Percentiles rank a stretch among this genome's conserved stretches.
Conservation (phyloP, 2,329 filamentous ascomycete species). For the Stromatinia cepivora region DNA sequence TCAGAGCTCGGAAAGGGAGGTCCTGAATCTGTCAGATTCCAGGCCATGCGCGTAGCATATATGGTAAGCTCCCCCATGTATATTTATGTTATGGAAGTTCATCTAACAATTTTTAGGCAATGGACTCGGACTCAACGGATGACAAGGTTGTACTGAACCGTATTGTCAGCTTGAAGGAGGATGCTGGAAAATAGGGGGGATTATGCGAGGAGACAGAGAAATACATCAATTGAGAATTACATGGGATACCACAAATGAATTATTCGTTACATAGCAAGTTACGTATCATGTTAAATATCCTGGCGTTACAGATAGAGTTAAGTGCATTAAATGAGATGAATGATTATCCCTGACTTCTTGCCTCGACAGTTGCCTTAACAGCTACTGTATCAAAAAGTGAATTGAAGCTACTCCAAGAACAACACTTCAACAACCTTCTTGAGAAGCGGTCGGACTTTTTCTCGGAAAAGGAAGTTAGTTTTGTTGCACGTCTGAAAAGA, state of each 20-base stretch:
- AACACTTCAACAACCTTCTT: background rate
- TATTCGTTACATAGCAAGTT: background rate
- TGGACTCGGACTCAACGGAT: slow-evolving; percentile 76
- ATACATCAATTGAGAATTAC: background rate
- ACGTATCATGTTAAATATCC: background rate
- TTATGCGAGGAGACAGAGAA: background rate
- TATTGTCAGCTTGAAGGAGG: slow-evolving; percentile 90
- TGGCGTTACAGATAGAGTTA: background rate
- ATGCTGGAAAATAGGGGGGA: slow-evolving; percentile 60
- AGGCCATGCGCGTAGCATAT: slow-evolving; percentile 86
- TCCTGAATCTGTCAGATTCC: slow-evolving; percentile 80
- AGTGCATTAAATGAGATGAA: background rate
- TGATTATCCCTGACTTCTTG: background rate
- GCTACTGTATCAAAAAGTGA: background rate
- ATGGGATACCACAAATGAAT: slow-evolving; percentile 2
- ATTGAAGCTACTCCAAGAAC: background rate
- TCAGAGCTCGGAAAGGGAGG: slow-evolving; percentile 60
- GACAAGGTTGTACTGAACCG: slow-evolving; percentile 86
- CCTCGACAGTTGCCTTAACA: too few relatives aligned
- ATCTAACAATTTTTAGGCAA: slow-evolving; percentile 45
- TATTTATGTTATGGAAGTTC: background rate
- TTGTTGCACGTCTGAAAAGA: background rate
- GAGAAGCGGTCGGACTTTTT: background rate
- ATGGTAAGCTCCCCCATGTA: slow-evolving; percentile 34
- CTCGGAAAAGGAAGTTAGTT: background rate